Base-by-base conservation (phyloP, 192 early-diverging fungal genomes). In the Powellomyces hirtus region DNA sequence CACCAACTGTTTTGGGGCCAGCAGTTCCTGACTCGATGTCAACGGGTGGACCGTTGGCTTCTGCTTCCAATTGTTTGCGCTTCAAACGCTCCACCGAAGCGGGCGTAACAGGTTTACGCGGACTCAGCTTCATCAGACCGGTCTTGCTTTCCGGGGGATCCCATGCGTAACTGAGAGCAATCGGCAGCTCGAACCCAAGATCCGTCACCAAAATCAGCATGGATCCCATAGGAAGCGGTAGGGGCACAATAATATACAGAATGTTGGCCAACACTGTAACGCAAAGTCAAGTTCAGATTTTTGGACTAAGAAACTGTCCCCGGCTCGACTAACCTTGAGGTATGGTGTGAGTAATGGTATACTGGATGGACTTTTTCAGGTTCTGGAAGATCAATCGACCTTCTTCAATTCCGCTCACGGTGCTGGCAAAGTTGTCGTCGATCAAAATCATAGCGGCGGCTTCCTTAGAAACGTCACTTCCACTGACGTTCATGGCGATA, bases 391-490 rank as follows among this genome's bases (percentile, higher is more conserved):
- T 96, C 52, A 97, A 76, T 16, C 96, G 88, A 38, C 95, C 96
- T 72, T 98, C 93, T 75, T 92, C 89, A 73, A 98, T 95, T 71
- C 94, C 96, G 29, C 81, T 75, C 44, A 98, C 90, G 44, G 91
- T 91, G 10, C 92, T 92, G 14, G 96, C 93, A 89, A 98, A 98
- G 85, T 98, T 97, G 77, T 98, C 94, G 76, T 98, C 95, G 38
- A 98, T 75, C 55, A 98, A 79, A 71, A 98, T 95, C 96, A 98
- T 98, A 51, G 93, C 83, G 24, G 96, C 96, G 29, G 82, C 81
- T 65, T 95, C 94, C 76, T 98, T 98, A 35, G 92, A 92, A 27
- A 97, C 95, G 75, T 98, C 96, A 1, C 91, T 93, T 40, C 95
- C 96, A 45, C 90, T 91, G 35, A 89, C 74, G 81, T 96, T 95